A percentile compares a stretch with the other conserved stretches of the same genome.
phyloP scores from a whole-genome alignment of 2,329 filamentous ascomycete genomes.

The Ceratocystis harringtonii region DNA sequence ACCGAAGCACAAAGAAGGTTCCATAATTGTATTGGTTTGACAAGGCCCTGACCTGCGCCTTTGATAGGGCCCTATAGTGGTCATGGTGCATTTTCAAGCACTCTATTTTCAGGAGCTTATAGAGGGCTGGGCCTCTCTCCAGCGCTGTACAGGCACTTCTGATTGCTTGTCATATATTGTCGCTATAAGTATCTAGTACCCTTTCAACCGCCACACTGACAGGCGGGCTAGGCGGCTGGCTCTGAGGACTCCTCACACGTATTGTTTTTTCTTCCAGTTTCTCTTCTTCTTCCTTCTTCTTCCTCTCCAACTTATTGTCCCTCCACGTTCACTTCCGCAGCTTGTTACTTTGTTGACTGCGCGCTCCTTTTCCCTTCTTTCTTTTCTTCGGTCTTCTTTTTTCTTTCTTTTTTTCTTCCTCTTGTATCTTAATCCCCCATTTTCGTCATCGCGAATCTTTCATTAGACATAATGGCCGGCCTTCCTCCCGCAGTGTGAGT shows the following conservation, averaged over 20 bases:
- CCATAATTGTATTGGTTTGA: not conserved
- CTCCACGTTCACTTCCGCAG: not conserved
- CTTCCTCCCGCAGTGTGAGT: constrained; percentile 20
- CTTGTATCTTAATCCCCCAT: not conserved
- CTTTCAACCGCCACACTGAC: too few relatives aligned
- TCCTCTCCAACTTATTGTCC: not conserved
- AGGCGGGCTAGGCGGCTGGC: too few relatives aligned
- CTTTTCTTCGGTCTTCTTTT: not conserved
- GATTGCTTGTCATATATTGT: too few relatives aligned
- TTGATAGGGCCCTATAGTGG: not conserved
- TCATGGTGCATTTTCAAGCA: too few relatives aligned
- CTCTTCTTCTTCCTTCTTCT: not conserved
- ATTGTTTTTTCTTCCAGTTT: not conserved
- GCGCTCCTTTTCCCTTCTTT: not conserved
- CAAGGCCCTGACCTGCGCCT: not conserved
- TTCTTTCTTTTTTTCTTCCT: not conserved
- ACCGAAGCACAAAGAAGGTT: not conserved
- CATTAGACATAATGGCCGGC: constrained; percentile 17
- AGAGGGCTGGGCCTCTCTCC: not conserved
- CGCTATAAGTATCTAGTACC: too few relatives aligned
- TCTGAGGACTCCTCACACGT: not conserved
- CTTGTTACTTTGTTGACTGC: constrained; percentile 1
- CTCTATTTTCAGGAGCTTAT: not conserved
- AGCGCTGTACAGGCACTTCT: not conserved
- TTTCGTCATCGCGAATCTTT: not conserved